Evolutionary conservation across 345 rosid genomes (phyloP), one percentile per base, ranked within the genome.

Genomic region (Theobroma cacao): DNA sequence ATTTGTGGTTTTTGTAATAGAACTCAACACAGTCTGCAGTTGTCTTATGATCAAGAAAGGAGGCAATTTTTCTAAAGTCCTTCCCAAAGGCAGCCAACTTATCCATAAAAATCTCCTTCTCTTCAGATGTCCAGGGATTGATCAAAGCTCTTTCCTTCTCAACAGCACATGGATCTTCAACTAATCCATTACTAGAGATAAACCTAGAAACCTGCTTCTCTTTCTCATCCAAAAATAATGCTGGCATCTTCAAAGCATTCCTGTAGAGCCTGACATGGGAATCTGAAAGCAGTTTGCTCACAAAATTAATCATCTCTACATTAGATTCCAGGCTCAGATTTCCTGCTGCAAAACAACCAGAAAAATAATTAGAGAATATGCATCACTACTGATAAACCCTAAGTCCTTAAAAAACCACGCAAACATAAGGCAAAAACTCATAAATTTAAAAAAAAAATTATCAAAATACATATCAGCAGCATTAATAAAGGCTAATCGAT

Each of bases 1-100:
- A 91, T 79, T 97, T 97, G 87, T 93, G 99, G 80, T 97, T 97
- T 81, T 94, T 97, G 89, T 94, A 97, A 85, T 97, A 97, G 83
- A 94, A 97, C 80, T 94, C 92, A 45, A 97, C 91, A 80, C 99
- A 97, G 82, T 93, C 98, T 24, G 99, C 98, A 82, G 94, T 94
- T 59, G 92, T 92, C 87, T 94, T 97, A 79, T 93, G 91, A 69
- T 90, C 90, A 70, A 97, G 92, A 85, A 82, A 94, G 31, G 98
- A 85, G 82, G 98, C 93, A 80, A 97, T 91, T 85, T 86, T 92
- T 67, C 82, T 80, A 82, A 97, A 97, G 86, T 94, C 92, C 85
- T 97, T 97, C 79, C 99, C 98, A 65, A 85, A 89, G 36, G 78
- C 59, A 7, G 91, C 90, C 60, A 97, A 80, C 89, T 92, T 94